Percentiles rank a stretch among this genome's conserved stretches.
These are phyloP conservation scores for Sphaceloma murrayae DNA, from an alignment of 2,329 filamentous ascomycete genomes.

Conservation along the genomic window DNA sequence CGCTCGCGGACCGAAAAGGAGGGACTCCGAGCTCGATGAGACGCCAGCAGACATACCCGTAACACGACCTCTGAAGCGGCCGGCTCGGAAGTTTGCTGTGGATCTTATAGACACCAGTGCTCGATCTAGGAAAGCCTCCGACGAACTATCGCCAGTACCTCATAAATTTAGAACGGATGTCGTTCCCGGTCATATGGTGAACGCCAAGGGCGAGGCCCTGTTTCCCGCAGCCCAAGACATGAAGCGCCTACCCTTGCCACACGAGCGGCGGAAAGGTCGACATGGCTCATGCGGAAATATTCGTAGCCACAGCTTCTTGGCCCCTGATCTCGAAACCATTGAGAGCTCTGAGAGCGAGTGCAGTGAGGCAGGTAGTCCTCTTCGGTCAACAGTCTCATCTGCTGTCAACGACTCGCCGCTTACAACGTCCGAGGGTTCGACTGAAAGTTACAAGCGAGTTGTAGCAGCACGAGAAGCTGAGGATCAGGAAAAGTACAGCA, in stretches of 20 bases:
- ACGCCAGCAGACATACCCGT: constrained; percentile 16
- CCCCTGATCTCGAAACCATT: constrained; percentile 53
- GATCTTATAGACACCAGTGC: constrained; percentile 73
- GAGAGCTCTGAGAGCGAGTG: constrained; percentile 45
- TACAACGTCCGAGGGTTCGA: constrained; percentile 35
- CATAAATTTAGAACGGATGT: constrained; percentile 65
- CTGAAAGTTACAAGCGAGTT: constrained; percentile 41
- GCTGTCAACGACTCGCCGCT: constrained; percentile 41
- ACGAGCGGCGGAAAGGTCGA: constrained; percentile 18
- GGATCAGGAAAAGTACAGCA: constrained; percentile 64
- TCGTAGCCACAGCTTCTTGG: constrained; percentile 46
- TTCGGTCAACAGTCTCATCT: constrained; percentile 19
- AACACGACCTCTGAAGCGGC: constrained; percentile 20
- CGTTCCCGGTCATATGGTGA: constrained; percentile 39
- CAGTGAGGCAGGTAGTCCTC: constrained; percentile 19
- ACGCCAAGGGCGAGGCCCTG: constrained; percentile 10
- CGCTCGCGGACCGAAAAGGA: constrained; percentile 21
- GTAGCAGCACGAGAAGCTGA: constrained; percentile 54
- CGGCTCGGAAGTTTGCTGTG: constrained; percentile 54
- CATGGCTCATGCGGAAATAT: constrained; percentile 18
- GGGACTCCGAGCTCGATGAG: constrained; percentile 17
- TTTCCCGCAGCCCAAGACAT: not conserved
- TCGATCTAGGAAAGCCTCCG: constrained; percentile 57
- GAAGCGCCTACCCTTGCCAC: constrained; percentile 14
- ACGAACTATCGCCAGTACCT: constrained; percentile 52